Base-by-base conservation (phyloP, 73 alveolate genomes). In the Paraurostyla sp. region DNA sequence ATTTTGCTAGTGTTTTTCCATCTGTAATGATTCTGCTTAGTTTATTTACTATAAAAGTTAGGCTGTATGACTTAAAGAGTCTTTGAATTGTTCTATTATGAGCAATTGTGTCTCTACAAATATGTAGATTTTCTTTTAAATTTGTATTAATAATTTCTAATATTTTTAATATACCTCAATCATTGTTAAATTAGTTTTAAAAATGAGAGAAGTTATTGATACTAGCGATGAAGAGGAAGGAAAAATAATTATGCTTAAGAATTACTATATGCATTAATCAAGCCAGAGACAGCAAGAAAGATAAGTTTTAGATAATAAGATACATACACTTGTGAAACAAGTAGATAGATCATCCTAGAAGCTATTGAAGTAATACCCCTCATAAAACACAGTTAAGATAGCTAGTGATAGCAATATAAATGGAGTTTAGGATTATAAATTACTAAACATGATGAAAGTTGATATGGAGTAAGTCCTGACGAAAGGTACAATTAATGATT, bases 171-270 rank as follows among this genome's bases (percentile, higher is more conserved):
- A n/a, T n/a, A n/a, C n/a, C n/a, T n/a, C n/a, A n/a, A n/a, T n/a
- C n/a, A n/a, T n/a, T n/a, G n/a, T n/a, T n/a, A n/a, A n/a, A n/a
- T n/a, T n/a, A n/a, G n/a, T n/a, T n/a, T n/a, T n/a, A n/a, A n/a
- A n/a, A n/a, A n/a, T n/a, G n/a, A n/a, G 82, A 40, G 41, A 38
- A 22, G 41, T 38, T 38, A 38, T 16, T 38, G 82, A 65, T 65
- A 13, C 56, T 7, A 65, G 82, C 25, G 82, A 65, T 65, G 82
- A 65, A 38, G 82, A 65, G 13, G 82, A 65, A n/a, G 27, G 82
- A 3, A 65, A 65, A 38, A 65, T 65, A 58, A 65, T 65, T 56
- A 65, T 65, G 56, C 58, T 65, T 2, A 65, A 65, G 38, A 65
- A 65, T 40, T 65, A 65, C 32, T 65, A 65, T 38, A 38, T 13